These are phyloP conservation scores for Saccharata proteae DNA, from an alignment of 2,329 filamentous ascomycete species.

Conservation along the genomic window DNA sequence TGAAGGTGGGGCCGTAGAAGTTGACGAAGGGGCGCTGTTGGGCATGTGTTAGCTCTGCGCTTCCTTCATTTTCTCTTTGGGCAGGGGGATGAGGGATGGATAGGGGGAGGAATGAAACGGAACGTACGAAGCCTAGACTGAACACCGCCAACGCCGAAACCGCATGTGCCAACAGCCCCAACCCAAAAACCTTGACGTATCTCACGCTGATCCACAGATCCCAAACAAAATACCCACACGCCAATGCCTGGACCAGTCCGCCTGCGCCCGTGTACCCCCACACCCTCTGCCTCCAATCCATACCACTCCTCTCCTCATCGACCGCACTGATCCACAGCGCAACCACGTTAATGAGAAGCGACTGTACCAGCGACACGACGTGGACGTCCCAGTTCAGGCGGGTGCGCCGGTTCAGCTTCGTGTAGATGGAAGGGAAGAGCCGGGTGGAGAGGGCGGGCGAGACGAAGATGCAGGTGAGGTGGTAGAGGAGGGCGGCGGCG, in stretches of 20 bases:
- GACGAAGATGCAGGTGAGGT: slow-evolving; percentile 51
- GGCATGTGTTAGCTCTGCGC: neutral
- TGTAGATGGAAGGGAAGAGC: slow-evolving; percentile 54
- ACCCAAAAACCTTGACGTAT: slow-evolving; percentile 60
- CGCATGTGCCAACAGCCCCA: slow-evolving; percentile 68
- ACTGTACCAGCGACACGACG: slow-evolving; percentile 73
- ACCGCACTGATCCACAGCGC: slow-evolving; percentile 61
- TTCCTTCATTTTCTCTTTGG: neutral
- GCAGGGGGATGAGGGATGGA: slow-evolving; percentile 1
- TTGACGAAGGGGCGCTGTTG: slow-evolving; percentile 68
- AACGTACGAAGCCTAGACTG: slow-evolving; percentile 63
- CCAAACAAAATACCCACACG: slow-evolving; percentile 75
- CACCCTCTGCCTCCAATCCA: slow-evolving; percentile 56
- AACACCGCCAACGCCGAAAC: slow-evolving; percentile 63
- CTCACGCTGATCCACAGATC: slow-evolving; percentile 59
- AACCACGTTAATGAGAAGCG: slow-evolving; percentile 55
- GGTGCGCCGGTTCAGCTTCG: slow-evolving; percentile 47
- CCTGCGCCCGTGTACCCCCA: slow-evolving; percentile 66
- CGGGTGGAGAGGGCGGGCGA: slow-evolving; percentile 54
- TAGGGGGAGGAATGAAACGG: slow-evolving; percentile 5
- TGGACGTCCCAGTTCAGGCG: slow-evolving; percentile 77
- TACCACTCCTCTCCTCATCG: slow-evolving; percentile 55
- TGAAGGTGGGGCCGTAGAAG: slow-evolving; percentile 69
- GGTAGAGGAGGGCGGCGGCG: slow-evolving; percentile 55
- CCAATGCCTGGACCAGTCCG: slow-evolving; percentile 64